Evolutionary conservation across 176 grass and related monocot genomes (phyloP), one percentile per base, ranked within the genome.

Genomic region (Rhynchospora pubera): DNA sequence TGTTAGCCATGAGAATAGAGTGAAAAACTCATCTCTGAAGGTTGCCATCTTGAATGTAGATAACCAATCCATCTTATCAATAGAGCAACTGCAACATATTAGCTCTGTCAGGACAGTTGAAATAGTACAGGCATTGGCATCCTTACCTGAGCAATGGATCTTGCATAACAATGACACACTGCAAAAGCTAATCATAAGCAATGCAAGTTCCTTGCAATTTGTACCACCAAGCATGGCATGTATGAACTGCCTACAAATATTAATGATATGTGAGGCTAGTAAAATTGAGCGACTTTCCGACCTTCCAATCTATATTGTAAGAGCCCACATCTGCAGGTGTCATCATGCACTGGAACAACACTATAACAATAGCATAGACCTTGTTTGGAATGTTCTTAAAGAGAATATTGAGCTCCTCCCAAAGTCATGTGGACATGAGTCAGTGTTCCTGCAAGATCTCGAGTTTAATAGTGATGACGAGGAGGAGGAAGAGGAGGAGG

Each of bases 21-120:
- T 62, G 21, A 21, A 62, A 7, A 62, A 24, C 22, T 71, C 60
- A 62, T n/a, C 78, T 39, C 45, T 79, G 10, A 1, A 45, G 43
- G 62, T 88, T 11, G 1, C 9, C 22, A 9, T 32, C 3, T 84
- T 91, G 56, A 5, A 76, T 63, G 44, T 91, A 62, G 83, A 88
- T 56, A 9, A 86, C 3, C 67, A 72, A 72, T 43, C 67, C 16
- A 43, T 72, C 16, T 72, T 72, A 72, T 43, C 14, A 1, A 43
- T 16, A 16, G 67, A 72, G 67, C 67, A 72, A 46, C 43, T 72
- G 1, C 30, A 7, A 44, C 30, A 46, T 5, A 16, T 72, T 18
- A 72, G 16, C 34, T 46, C 30, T n/a, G 67, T 72, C 15, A 39
- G 9, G 7, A 6, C 0, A 46, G 8, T 72, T 43, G 30, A 43